Evolutionary conservation across 139 green algal genomes (phyloP), one percentile per base, ranked within the genome.

Genomic region (Deuterostichococcus epilithicus): DNA sequence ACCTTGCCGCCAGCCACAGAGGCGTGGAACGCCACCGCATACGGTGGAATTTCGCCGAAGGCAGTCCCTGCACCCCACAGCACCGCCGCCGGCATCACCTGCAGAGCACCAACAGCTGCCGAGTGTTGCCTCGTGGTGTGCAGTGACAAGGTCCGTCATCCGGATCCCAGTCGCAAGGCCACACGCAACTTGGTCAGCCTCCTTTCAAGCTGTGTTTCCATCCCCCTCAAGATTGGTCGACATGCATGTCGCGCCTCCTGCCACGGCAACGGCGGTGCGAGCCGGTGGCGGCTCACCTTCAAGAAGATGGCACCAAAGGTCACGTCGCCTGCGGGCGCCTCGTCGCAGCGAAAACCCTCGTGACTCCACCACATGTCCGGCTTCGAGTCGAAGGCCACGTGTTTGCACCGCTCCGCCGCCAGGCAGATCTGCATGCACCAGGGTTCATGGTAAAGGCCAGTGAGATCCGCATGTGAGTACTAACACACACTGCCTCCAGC

Each of bases 11-110:
- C 92, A 8, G 92, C 89, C 72, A 82, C 86, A 3, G 89, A 84
- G n/a, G 93, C 92, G 28, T 91, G 83, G 78, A 94, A 97, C 44
- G 73, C 88, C 44, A 98, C 80, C 37, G 89, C 87, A 81, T 98
- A 98, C 2, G 94, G 94, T 13, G 94, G 94, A 2, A 98, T 86
- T 83, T 98, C 94, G 1, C 94, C 94, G 2, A 97, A 80, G 0
- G 94, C 94, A 1, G 94, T 97, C n/a, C 94, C 94, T 10, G 78
- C 79, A 20, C 94, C 94, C 94, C 94, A 98, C 39, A 98, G 80
- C 58, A 97, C 84, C 0, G 80, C 78, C 3, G 90, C 84, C 28
- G 85, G 28, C 0, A 88, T 74, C 25, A 95, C 91, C 85, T 96
- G 87, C 36, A 79, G 3, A 36, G 13, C 34, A 63, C 18, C n/a